These are phyloP conservation scores for Astrothelium subdiscretum DNA, from an alignment of 495 filamentous ascomycete species.

Conservation along the genomic window DNA sequence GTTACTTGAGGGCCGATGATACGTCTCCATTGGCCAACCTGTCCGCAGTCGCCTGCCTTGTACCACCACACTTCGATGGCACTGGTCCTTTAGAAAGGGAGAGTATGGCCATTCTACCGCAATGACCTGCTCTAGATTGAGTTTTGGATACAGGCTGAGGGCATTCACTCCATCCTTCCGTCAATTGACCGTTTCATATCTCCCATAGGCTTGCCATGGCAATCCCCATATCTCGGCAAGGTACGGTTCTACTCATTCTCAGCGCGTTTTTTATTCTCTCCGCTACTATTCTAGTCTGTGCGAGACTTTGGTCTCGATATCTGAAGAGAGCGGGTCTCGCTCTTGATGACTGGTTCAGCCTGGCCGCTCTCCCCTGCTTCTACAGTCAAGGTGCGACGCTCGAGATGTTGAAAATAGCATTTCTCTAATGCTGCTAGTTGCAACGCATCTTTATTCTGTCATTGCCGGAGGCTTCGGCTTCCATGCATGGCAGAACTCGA, in stretches of 20 bases:
- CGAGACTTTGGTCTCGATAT: not conserved
- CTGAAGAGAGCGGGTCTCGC: not conserved
- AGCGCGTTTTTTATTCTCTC: not conserved
- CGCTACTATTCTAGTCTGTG: not conserved
- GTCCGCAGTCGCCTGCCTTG: too few species aligned
- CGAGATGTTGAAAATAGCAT: not conserved
- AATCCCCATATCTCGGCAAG: not conserved
- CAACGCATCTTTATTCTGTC: not conserved
- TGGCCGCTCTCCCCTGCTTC: not conserved
- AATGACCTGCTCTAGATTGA: not conserved
- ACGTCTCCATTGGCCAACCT: not conserved
- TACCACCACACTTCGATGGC: too few species aligned
- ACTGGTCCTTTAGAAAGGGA: too few species aligned
- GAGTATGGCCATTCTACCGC: not conserved
- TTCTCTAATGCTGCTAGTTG: not conserved
- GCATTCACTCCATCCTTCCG: too few species aligned
- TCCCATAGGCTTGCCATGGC: not conserved
- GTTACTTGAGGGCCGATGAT: not conserved
- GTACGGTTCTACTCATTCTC: not conserved
- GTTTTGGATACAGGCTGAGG: too few species aligned
- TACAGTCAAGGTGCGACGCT: not conserved
- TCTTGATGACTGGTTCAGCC: not conserved
- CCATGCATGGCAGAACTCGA: not conserved
- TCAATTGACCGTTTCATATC: not conserved
- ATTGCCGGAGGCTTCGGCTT: not conserved